Conservation (phyloP, 805 yeast species). For the Wickerhamia fluorescens region DNA sequence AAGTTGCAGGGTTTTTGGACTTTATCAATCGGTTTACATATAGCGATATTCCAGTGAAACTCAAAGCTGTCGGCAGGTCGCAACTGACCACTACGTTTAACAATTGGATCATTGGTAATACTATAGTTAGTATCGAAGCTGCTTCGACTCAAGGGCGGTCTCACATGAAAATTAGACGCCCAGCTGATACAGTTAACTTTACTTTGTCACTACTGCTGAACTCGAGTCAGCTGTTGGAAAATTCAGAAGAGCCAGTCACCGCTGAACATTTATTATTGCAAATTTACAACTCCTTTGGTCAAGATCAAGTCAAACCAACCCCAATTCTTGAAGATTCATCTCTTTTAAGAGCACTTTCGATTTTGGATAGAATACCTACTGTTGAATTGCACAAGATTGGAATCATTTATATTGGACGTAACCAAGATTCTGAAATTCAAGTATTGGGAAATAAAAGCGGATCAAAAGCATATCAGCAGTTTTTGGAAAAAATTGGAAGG, state of each 20-base stretch:
- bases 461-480: constrained; percentile 52
- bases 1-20: constrained; percentile 59
- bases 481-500: constrained; percentile 53
- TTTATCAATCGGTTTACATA: constrained; percentile 60
- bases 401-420: constrained; percentile 62
- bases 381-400: constrained; percentile 78
- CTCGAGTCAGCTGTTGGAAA: constrained; percentile 33
- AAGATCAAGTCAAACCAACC: constrained; percentile 33
- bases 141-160: constrained; percentile 39
- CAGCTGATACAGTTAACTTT: constrained; percentile 56
- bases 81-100: constrained; percentile 9
- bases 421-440: constrained; percentile 56
- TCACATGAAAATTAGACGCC: constrained; percentile 47
- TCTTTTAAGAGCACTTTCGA: constrained; percentile 44
- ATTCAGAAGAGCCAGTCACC: constrained; percentile 10
- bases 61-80: too few relatives aligned
- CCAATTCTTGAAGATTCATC: constrained; percentile 43
- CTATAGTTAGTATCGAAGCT: constrained; percentile 52
- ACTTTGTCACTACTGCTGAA: too few relatives aligned
- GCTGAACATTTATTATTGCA: constrained; percentile 50
- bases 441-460: constrained; percentile 62
- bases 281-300: constrained; percentile 35
- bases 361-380: constrained; percentile 70
- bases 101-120: constrained; percentile 58
- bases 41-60: constrained; percentile 51